These are phyloP conservation scores for Pachyrhizus erosus DNA, from an alignment of 306 rosid genomes.

Conservation along the genomic window DNA sequence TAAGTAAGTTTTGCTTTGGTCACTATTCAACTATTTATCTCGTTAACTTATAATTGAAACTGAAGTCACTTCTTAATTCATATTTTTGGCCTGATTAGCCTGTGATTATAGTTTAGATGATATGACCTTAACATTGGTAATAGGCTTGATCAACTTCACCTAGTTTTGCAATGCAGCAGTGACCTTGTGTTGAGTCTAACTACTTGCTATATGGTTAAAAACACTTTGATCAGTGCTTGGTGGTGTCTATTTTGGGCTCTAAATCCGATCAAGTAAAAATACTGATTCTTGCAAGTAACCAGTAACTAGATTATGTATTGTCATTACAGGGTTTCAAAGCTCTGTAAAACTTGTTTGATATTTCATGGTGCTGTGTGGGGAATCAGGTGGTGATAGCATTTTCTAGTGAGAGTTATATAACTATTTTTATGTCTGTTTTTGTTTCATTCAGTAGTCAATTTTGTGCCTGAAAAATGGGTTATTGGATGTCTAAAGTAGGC, in stretches of 20 bases:
- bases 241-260: not conserved
- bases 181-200: not conserved
- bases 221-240: not conserved
- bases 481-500: not conserved
- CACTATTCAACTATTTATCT: conserved; percentile 2
- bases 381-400: not conserved
- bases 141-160: not conserved
- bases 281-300: not conserved
- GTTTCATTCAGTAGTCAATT: not conserved
- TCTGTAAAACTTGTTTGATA: not conserved
- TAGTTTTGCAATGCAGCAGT: conserved; percentile 13
- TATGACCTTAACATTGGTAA: not conserved
- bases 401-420: not conserved
- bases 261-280: not conserved
- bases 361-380: not conserved
- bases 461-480: not conserved
- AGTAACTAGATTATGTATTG: not conserved
- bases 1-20: conserved; percentile 41
- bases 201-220: conserved; percentile 1
- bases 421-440: not conserved
- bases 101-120: not conserved
- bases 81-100: not conserved
- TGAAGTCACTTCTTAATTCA: conserved; percentile 8
- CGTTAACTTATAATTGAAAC: not conserved
- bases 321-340: not conserved